Percentiles rank a stretch among this genome's conserved stretches.
phyloP scores from a whole-genome alignment of 164 flowering plant species.

The Berberis thunbergii region DNA sequence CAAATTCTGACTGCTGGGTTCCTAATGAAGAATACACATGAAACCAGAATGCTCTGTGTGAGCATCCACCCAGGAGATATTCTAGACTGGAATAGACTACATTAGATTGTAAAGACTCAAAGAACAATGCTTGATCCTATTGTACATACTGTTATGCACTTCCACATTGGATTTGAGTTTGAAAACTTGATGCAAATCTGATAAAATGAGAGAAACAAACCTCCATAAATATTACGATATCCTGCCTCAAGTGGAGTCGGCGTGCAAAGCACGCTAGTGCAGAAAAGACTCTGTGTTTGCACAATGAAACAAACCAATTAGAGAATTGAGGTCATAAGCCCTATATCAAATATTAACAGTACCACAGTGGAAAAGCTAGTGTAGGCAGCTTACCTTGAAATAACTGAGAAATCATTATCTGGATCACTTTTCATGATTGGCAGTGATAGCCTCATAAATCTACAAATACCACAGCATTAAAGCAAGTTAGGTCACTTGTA shows the following conservation, averaged over 20 bases:
- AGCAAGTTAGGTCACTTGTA: background rate
- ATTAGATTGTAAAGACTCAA: too few relatives aligned
- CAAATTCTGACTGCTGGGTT: too few relatives aligned
- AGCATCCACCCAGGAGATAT: too few relatives aligned
- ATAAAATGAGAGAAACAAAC: slow-evolving; percentile 20
- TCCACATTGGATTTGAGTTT: background rate
- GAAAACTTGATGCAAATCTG: background rate
- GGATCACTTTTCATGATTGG: slow-evolving; percentile 11
- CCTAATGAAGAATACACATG: too few relatives aligned
- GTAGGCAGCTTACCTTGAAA: slow-evolving; percentile 26
- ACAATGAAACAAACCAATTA: background rate
- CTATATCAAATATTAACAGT: background rate
- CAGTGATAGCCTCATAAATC: slow-evolving; percentile 32
- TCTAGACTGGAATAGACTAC: too few relatives aligned
- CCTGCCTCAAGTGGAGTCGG: slow-evolving; percentile 34
- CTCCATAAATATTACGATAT: slow-evolving; percentile 40
- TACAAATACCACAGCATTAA: slow-evolving; percentile 12
- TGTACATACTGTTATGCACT: background rate
- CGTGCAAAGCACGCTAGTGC: slow-evolving; percentile 28
- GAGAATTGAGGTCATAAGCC: background rate
- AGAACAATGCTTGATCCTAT: too few relatives aligned
- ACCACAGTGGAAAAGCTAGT: slow-evolving; percentile 2
- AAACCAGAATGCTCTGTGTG: too few relatives aligned
- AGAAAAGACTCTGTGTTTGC: slow-evolving; percentile 41
- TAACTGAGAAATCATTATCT: slow-evolving; percentile 9